Evolutionary conservation across 2,329 filamentous ascomycete genomes (phyloP), one percentile per base, ranked within the genome.

Genomic region (Alternaria atra): DNA sequence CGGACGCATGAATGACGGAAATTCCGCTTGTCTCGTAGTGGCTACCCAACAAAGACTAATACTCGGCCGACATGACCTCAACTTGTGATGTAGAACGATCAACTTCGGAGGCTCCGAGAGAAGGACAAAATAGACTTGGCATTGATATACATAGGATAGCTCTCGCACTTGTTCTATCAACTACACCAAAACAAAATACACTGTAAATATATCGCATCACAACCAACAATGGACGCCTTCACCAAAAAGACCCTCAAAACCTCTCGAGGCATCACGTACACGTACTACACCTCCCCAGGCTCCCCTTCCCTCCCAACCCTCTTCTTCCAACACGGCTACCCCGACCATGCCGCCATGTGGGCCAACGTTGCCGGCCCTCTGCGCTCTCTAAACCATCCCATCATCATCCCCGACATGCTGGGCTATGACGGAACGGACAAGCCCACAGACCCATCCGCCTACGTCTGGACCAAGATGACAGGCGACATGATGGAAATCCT

Each of bases 251-350:
- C 69, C 2, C 44, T 75, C 9, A 73, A 67, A 30, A 71, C 69
- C 42, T 69, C 69, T 1, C 63, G 70, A 27, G 69, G 69, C 12
- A 68, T 67, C 52, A 73, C 68, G 9, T 76, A 76, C 52, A 72
- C 67, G 10, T 76, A 75, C 65, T 76, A 73, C 55, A 62, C 63
- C 7, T 55, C 57, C 6, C 48, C 64, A 7, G 70, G 68, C 37
- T 60, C 68, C 52, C 61, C 60, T 5, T 67, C 70, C 6, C 61
- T 67, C 0, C 72, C 73, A 7, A 65, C 71, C 7, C 64, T 76
- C 13, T 48, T 76, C 54, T 66, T 76, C 55, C 85, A 81, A 17
- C 85, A 86, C 71, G 84, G 84, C 58, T 86, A 81, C 66, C 84
- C 84, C 5, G 83, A 84, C 63, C 72, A 77, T 39, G 81, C 83